Percentiles rank a stretch among this genome's conserved stretches.
Conservation (phyloP, 106 monocot genomes). For the Platanthera guangdongensis region DNA sequence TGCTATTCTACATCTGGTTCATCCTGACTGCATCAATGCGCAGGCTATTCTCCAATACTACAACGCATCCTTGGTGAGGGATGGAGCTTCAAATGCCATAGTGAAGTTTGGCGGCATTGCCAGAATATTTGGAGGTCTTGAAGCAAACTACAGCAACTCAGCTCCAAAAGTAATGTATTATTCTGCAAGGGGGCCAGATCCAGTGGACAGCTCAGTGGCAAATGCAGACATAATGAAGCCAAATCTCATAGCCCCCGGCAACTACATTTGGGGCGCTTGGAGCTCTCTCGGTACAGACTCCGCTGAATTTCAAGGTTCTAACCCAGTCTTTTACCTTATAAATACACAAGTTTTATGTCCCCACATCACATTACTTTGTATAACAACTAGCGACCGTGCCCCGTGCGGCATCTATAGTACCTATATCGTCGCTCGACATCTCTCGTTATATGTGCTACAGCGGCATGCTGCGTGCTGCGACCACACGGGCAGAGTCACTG, state of each 20-base stretch:
- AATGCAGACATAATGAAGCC: conserved; percentile 97
- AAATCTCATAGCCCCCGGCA: conserved; percentile 93
- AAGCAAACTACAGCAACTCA: conserved; percentile 67
- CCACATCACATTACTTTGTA: not conserved
- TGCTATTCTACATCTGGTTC: no score
- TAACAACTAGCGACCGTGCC: not conserved
- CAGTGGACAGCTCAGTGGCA: conserved; percentile 65
- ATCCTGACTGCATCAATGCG: not conserved
- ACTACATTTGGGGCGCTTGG: conserved; percentile 97
- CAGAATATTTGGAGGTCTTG: conserved; percentile 68
- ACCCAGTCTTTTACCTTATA: not conserved
- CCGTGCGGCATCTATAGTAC: no score
- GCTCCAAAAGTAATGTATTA: conserved; percentile 96
- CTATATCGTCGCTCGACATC: no score
- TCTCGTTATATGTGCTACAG: no score
- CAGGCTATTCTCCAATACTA: conserved; percentile 82
- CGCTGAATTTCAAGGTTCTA: conserved; percentile 77
- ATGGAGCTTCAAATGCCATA: conserved; percentile 36
- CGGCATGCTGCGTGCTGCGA: no score
- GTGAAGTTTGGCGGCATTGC: conserved; percentile 65
- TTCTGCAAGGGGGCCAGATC: conserved; percentile 95
- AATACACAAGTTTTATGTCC: not conserved
- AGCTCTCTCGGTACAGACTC: conserved; percentile 71
- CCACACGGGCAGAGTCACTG: no score
- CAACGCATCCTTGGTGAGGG: conserved; percentile 66